A percentile compares a stretch with the other conserved stretches of the same genome.
phyloP scores from a whole-genome alignment of 148 eudicot genomes.

The Rhododendron mucronatum region DNA sequence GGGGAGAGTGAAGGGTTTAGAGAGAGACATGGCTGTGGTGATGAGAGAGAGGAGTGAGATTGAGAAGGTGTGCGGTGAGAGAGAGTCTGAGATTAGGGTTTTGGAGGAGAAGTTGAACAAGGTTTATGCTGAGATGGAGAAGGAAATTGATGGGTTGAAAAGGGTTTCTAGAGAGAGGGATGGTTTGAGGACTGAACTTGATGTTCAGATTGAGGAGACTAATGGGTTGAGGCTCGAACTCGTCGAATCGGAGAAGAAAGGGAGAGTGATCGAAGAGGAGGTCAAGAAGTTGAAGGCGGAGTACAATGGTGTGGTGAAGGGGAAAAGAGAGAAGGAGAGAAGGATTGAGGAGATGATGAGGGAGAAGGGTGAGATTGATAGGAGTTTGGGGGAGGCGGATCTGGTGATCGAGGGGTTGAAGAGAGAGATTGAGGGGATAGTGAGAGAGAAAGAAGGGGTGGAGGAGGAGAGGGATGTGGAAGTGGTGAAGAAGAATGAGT shows the following conservation, averaged over 20 bases:
- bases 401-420: slow-evolving; percentile 28
- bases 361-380: slow-evolving; percentile 27
- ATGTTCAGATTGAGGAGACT: slow-evolving; percentile 23
- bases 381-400: slow-evolving; percentile 23
- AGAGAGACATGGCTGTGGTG: slow-evolving; percentile 34
- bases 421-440: slow-evolving; percentile 27
- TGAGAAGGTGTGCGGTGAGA: slow-evolving; percentile 31
- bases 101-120: slow-evolving; percentile 30
- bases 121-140: slow-evolving; percentile 25
- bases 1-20: slow-evolving; percentile 25
- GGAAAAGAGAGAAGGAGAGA: slow-evolving; percentile 28
- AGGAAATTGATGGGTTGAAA: slow-evolving; percentile 17
- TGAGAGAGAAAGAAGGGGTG: slow-evolving; percentile 28
- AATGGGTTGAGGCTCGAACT: slow-evolving; percentile 26
- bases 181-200: slow-evolving; percentile 20
- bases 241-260: slow-evolving; percentile 27
- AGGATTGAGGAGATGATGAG: slow-evolving; percentile 23
- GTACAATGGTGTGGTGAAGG: slow-evolving; percentile 19
- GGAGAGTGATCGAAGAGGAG: slow-evolving; percentile 19
- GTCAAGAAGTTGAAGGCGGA: slow-evolving; percentile 19
- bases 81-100: slow-evolving; percentile 31
- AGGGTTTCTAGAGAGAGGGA: slow-evolving; percentile 26
- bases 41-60: slow-evolving; percentile 36
- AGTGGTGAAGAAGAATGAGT: slow-evolving; percentile 20
- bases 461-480: slow-evolving; percentile 28